These are phyloP conservation scores for Datura wrightii DNA, from an alignment of 257 asterid species.

Conservation along the genomic window DNA sequence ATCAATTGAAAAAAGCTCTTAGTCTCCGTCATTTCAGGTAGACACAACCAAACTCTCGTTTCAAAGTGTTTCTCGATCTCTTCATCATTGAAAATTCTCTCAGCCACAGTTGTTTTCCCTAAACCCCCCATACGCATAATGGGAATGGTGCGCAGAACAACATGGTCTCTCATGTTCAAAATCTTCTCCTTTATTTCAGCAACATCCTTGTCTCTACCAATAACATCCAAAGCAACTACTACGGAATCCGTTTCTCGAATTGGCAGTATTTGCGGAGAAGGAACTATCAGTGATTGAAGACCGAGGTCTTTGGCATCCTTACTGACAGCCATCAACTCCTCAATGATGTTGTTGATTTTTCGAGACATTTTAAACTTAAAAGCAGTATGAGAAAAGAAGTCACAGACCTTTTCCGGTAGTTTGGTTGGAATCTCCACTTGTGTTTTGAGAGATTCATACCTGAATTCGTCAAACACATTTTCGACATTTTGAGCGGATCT, in stretches of 20 bases:
- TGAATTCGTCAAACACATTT: conserved; percentile 35
- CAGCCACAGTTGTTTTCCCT: conserved; percentile 39
- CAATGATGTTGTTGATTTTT: conserved; percentile 30
- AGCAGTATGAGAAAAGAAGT: not conserved
- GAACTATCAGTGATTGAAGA: not conserved
- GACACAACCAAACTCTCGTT: conserved; percentile 35
- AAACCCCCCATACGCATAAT: conserved; percentile 33
- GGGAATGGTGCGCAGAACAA: conserved; percentile 6
- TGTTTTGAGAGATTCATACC: conserved; percentile 22
- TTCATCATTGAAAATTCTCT: conserved; percentile 27
- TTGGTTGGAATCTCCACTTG: not conserved
- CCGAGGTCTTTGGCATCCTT: conserved; percentile 22
- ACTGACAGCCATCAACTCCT: conserved; percentile 21
- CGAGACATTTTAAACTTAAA: conserved; percentile 27
- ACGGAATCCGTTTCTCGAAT: not conserved
- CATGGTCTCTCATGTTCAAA: not conserved
- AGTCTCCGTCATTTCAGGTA: conserved; percentile 33
- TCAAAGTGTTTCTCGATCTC: not conserved
- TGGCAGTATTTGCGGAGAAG: not conserved
- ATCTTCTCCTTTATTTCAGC: conserved; percentile 10
- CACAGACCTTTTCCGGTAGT: conserved; percentile 27
- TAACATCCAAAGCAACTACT: not conserved
- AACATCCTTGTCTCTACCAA: conserved; percentile 25
- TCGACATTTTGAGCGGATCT: conserved; percentile 32
- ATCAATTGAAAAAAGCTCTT: conserved; percentile 29